phyloP scores from a whole-genome alignment of 495 filamentous ascomycete species.

The Aspergillus kassunensis region DNA sequence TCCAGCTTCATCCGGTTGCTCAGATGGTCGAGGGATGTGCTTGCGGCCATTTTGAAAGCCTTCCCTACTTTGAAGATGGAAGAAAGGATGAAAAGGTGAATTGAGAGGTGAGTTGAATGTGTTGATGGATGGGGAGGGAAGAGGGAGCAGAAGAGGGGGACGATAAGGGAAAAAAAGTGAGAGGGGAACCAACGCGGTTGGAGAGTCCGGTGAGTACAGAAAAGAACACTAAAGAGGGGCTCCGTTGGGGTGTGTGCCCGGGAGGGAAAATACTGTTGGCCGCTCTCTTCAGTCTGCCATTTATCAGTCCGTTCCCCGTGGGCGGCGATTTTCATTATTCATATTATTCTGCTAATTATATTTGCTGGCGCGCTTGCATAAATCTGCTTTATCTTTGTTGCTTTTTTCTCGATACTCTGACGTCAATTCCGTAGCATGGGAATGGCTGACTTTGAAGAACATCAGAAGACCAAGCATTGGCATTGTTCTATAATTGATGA shows the following conservation, averaged over 20 bases:
- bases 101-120: conserved; percentile 7
- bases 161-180: conserved; percentile 21
- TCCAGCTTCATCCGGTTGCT: conserved; percentile 78
- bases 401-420: background rate
- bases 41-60: conserved; percentile 41
- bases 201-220: conserved; percentile 18
- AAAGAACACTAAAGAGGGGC: conserved; percentile 12
- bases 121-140: conserved; percentile 17
- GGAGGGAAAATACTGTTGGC: conserved; percentile 42
- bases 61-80: conserved; percentile 17
- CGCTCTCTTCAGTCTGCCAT: conserved; percentile 14
- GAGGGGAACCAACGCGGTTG: background rate
- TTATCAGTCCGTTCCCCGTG: conserved; percentile 21
- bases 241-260: conserved; percentile 21
- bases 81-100: conserved; percentile 13
- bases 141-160: conserved; percentile 19
- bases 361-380: background rate
- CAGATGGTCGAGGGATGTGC: conserved; percentile 73
- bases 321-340: conserved; percentile 1
- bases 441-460: background rate
- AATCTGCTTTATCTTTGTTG: background rate
- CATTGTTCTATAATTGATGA: background rate
- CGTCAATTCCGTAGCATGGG: no score
- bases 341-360: background rate
- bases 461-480: conserved; percentile 6